Evolutionary conservation across 495 filamentous ascomycete species (phyloP).

Genomic region (Niebla homalea): DNA sequence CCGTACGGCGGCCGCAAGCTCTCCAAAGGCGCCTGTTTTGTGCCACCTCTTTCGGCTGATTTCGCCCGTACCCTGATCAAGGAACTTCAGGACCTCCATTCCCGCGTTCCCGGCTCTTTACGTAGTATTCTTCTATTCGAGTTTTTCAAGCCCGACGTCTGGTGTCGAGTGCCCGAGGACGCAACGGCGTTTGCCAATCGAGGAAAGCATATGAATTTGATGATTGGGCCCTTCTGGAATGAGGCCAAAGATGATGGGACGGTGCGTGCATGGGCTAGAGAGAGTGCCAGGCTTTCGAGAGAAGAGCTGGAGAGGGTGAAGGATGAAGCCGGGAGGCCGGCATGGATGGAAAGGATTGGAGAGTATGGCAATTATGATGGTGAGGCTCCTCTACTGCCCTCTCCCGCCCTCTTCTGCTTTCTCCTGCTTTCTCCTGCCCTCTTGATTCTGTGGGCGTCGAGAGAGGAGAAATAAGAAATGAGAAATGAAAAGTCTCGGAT

Average conservation of each 20-base stretch:
- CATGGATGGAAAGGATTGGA: constrained; percentile 4
- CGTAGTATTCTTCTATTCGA: constrained; percentile 16
- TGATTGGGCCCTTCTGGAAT: constrained; percentile 10
- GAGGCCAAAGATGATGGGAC: constrained; percentile 17
- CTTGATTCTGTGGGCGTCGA: too few relatives aligned
- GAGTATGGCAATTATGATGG: constrained; percentile 11
- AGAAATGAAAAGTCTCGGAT: too few relatives aligned
- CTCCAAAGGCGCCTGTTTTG: constrained; percentile 29
- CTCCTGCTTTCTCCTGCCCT: too few relatives aligned
- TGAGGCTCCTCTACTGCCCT: not conserved
- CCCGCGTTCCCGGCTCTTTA: constrained; percentile 4
- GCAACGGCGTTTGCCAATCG: constrained; percentile 22
- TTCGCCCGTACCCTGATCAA: constrained; percentile 27
- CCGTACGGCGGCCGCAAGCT: constrained; percentile 12
- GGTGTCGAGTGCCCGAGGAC: constrained; percentile 7
- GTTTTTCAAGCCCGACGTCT: constrained; percentile 7
- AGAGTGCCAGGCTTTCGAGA: constrained; percentile 7
- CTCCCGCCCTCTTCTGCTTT: too few relatives aligned
- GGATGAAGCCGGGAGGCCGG: not conserved
- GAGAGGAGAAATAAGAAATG: too few relatives aligned
- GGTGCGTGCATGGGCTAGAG: constrained; percentile 17
- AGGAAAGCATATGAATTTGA: constrained; percentile 12
- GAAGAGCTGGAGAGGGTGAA: constrained; percentile 9
- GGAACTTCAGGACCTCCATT: constrained; percentile 7
- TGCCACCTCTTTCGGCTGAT: constrained; percentile 23